Evolutionary conservation across 176 grass and related monocot genomes (phyloP), one percentile per base, ranked within the genome.

Genomic region (Carex kokanica): DNA sequence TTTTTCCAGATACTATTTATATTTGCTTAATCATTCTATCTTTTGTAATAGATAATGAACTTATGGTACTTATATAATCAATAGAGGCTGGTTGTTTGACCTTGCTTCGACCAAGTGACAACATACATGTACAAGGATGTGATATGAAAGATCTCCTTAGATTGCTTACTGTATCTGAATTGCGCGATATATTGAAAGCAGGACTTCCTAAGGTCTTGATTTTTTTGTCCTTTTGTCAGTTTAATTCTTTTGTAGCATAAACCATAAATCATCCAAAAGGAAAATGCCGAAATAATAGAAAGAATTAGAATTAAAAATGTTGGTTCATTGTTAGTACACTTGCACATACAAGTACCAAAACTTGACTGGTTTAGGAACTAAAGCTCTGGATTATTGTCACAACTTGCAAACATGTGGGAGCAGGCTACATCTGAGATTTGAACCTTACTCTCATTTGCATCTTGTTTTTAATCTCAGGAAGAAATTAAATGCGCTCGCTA

Each of bases 91-190:
- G 92, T 88, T 98, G 87, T 68, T 65, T 95, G 0, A 69, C 85
- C 82, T 87, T 90, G 82, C 32, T 95, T 90, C 81, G 82, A 81
- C 83, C 63, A 78, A 80, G 61, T 10, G 74, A 86, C 83, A 82
- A 83, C 84, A 81, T 83, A 81, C 84, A 67, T 68, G 57, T 83
- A 80, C 83, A 74, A 69, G 62, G 85, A 75, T 90, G 87, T 85
- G 89, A 93, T 87, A 83, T 93, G 59, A 86, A 95, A 78, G 91
- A 93, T 77, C 64, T 95, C 83, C 64, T 98, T 86, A 82, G 88
- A 79, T 82, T 98, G 82, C 89, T 98, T 83, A 91, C 53, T 87
- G 90, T 93, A 86, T 83, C 87, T 83, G 90, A 98, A 89, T 88
- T 98, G 86, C 90, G 87, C 21, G 89, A 93, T 87, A 87, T 94